A percentile compares a stretch with the other conserved stretches of the same genome.
Conservation (phyloP, 805 yeast genomes). For the Ogataea philodendri region DNA sequence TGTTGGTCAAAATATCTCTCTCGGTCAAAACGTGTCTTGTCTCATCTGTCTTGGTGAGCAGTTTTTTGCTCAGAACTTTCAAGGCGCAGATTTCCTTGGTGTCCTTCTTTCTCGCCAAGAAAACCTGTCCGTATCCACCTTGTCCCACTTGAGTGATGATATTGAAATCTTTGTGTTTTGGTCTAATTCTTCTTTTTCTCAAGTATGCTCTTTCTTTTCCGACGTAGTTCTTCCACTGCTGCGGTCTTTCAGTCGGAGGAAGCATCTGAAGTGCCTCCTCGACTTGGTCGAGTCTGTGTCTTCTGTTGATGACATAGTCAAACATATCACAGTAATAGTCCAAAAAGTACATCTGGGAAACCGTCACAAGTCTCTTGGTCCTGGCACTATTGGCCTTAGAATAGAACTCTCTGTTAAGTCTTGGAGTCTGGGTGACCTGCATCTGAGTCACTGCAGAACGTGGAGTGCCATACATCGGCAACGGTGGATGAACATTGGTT, state of each 20-base stretch:
- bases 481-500: slow-evolving; percentile 18
- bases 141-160: slow-evolving; percentile 98
- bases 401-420: slow-evolving; percentile 45
- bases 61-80: slow-evolving; percentile 83
- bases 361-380: slow-evolving; percentile 82
- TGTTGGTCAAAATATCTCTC: slow-evolving; percentile 93
- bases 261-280: slow-evolving; percentile 46
- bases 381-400: slow-evolving; percentile 65
- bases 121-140: slow-evolving; percentile 99
- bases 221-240: slow-evolving; percentile 74
- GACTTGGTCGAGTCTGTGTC: slow-evolving; percentile 76
- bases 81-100: slow-evolving; percentile 94
- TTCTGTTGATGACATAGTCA: slow-evolving; percentile 84
- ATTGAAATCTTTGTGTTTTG: slow-evolving; percentile 92
- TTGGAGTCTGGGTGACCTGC: slow-evolving; percentile 25
- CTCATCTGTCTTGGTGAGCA: slow-evolving; percentile 86
- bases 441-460: slow-evolving; percentile 23
- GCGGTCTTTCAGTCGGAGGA: slow-evolving; percentile 41
- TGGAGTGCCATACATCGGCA: slow-evolving; percentile 24
- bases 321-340: slow-evolving; percentile 96
- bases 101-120: slow-evolving; percentile 88
- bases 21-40: slow-evolving; percentile 95
- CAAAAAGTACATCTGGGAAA: slow-evolving; percentile 88
- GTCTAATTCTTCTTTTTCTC: slow-evolving; percentile 86
- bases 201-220: slow-evolving; percentile 82